A percentile compares a stretch with the other conserved stretches of the same genome.
Conservation (phyloP, 768 basidiomycete species). For the Infundibulicybe gibba region DNA sequence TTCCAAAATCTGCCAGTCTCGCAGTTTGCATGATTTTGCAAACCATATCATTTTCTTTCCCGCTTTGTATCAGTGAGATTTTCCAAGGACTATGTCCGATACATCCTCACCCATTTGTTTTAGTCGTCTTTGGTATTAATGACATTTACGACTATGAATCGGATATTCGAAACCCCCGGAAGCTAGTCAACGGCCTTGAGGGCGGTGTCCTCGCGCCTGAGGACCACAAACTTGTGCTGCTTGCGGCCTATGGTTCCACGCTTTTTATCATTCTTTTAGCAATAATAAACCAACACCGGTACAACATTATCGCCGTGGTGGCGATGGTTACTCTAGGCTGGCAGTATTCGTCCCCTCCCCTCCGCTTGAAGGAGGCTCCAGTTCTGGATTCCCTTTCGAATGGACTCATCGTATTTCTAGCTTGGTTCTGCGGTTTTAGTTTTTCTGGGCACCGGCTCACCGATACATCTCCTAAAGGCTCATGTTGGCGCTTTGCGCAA, state of each 20-base stretch:
- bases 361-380: constrained; percentile 11
- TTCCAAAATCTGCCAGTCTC: constrained; percentile 4
- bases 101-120: too few relatives aligned
- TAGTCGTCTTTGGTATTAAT: constrained; percentile 13
- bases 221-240: constrained; percentile 6
- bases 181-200: constrained; percentile 6
- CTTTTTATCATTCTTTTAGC: constrained; percentile 4
- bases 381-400: constrained; percentile 10
- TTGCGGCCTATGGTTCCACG: constrained; percentile 10
- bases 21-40: constrained; percentile 11
- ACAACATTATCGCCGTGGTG: constrained; percentile 7
- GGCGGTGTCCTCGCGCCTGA: constrained; percentile 8
- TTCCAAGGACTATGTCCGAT: too few relatives aligned
- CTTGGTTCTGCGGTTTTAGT: constrained; percentile 13
- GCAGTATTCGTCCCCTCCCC: constrained; percentile 12
- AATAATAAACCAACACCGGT: constrained; percentile 2
- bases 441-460: constrained; percentile 5
- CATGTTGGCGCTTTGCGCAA: constrained; percentile 9
- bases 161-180: constrained; percentile 13
- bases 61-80: not conserved
- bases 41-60: not conserved
- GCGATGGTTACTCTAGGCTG: constrained; percentile 7
- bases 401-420: constrained; percentile 9
- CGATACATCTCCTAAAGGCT: constrained; percentile 5
- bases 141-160: constrained; percentile 12